Percentiles rank a stretch among this genome's conserved stretches.
These are phyloP conservation scores for Yamadazyma olivae DNA, from an alignment of 805 yeast genomes.

Conservation along the genomic window DNA sequence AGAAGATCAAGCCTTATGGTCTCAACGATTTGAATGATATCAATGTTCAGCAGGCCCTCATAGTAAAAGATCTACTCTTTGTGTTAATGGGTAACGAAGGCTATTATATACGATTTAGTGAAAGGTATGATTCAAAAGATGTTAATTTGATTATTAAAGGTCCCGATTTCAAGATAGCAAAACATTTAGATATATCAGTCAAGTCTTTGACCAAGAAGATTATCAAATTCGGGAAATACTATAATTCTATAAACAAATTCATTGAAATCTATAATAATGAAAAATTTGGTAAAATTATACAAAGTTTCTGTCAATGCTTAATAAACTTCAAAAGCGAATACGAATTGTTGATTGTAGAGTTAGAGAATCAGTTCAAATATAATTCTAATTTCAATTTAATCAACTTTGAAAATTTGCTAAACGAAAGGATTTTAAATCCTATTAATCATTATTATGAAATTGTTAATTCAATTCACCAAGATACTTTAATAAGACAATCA, in stretches of 20 bases:
- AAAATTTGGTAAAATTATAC: constrained; percentile 68
- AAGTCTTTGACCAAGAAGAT: constrained; percentile 67
- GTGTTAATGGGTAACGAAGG: constrained; percentile 79
- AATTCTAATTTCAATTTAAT: constrained; percentile 57
- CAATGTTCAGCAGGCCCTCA: constrained; percentile 66
- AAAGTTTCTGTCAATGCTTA: constrained; percentile 65
- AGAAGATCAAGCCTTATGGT: constrained; percentile 8
- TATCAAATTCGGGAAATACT: constrained; percentile 60
- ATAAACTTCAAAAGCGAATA: constrained; percentile 21
- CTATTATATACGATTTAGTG: constrained; percentile 64
- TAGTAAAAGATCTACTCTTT: constrained; percentile 66
- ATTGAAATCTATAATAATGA: constrained; percentile 55
- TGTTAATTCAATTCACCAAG: constrained; percentile 47
- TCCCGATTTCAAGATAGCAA: constrained; percentile 73
- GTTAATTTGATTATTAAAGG: constrained; percentile 49
- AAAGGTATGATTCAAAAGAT: constrained; percentile 49
- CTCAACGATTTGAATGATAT: constrained; percentile 44
- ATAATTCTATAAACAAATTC: constrained; percentile 56
- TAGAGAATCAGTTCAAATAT: constrained; percentile 53
- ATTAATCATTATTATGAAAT: constrained; percentile 60
- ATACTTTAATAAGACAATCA: constrained; percentile 33
- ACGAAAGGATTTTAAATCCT: constrained; percentile 22
- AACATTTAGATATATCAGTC: constrained; percentile 68
- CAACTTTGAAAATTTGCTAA: constrained; percentile 43
- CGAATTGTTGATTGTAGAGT: constrained; percentile 29